These are phyloP conservation scores for Colletotrichum sp. DNA, from an alignment of 2,329 filamentous ascomycete species.

Conservation along the genomic window DNA sequence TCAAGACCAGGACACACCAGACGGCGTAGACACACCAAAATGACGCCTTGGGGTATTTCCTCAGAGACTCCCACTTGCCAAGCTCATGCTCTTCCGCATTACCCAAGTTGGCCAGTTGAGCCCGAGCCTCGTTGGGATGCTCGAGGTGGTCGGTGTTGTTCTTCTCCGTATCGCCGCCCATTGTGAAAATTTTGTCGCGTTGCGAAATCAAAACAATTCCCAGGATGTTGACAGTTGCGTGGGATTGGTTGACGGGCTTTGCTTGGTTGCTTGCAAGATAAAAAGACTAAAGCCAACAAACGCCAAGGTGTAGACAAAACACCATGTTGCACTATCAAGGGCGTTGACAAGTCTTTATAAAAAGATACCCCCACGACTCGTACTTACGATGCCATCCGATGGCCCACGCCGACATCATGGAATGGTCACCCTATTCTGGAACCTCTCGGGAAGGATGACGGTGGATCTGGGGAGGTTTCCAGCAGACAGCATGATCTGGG, in stretches of 20 bases:
- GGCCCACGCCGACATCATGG: constrained; percentile 4
- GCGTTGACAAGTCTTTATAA: constrained; percentile 3
- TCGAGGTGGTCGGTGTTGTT: not conserved
- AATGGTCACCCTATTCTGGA: constrained; percentile 2
- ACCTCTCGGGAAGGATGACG: not conserved
- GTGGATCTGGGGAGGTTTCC: constrained; percentile 3
- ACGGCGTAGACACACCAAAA: constrained; percentile 43
- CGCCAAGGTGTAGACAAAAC: not conserved
- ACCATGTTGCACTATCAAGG: not conserved
- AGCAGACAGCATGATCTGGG: constrained; percentile 8
- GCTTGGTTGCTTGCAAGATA: not conserved
- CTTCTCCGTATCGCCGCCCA: not conserved
- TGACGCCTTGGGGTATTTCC: constrained; percentile 28
- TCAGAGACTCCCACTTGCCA: constrained; percentile 24
- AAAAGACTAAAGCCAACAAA: not conserved
- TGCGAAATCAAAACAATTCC: not conserved
- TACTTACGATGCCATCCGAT: constrained; percentile 3
- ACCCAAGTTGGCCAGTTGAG: constrained; percentile 21
- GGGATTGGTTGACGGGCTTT: not conserved
- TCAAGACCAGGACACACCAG: constrained; percentile 42
- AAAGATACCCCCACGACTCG: not conserved
- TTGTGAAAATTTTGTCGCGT: not conserved
- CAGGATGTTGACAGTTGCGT: not conserved
- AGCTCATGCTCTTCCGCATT: constrained; percentile 32
- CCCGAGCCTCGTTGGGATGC: not conserved